These are phyloP conservation scores for Erodium texanum DNA, from an alignment of 441 rosid genomes.

Conservation along the genomic window DNA sequence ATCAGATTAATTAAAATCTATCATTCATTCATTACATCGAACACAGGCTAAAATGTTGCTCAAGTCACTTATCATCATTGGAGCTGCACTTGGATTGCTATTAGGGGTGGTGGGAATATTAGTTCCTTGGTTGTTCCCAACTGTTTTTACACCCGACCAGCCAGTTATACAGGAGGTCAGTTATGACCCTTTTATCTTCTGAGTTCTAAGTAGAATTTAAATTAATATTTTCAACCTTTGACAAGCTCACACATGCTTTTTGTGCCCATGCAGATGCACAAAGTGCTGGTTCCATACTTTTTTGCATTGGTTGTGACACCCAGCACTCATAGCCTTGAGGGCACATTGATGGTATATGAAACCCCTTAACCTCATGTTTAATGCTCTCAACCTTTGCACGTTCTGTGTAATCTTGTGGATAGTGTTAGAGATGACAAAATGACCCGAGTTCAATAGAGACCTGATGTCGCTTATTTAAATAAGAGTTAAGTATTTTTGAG, in stretches of 20 bases:
- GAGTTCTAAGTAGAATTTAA: not conserved
- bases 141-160: conserved; percentile 28
- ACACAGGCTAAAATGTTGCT: conserved; percentile 27
- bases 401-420: too few species aligned
- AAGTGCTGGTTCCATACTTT: conserved; percentile 23
- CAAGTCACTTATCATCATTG: conserved; percentile 28
- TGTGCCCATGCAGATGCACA: conserved; percentile 29
- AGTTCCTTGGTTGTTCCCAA: conserved; percentile 30
- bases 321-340: conserved; percentile 25
- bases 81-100: conserved; percentile 24
- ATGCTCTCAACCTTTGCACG: too few species aligned
- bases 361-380: not conserved
- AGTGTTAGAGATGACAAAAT: too few species aligned
- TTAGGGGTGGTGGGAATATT: conserved; percentile 25
- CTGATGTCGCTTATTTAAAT: too few species aligned
- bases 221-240: too few species aligned
- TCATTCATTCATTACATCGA: too few species aligned
- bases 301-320: conserved; percentile 23
- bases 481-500: too few species aligned
- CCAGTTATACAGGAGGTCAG: conserved; percentile 27
- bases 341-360: conserved; percentile 25
- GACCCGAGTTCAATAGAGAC: too few species aligned
- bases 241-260: too few species aligned
- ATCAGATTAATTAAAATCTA: too few species aligned
- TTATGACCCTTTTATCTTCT: not conserved